Evolutionary conservation across 1,139 yeast genomes (phyloP).

Genomic region (Sugiyamaella castrensis): DNA sequence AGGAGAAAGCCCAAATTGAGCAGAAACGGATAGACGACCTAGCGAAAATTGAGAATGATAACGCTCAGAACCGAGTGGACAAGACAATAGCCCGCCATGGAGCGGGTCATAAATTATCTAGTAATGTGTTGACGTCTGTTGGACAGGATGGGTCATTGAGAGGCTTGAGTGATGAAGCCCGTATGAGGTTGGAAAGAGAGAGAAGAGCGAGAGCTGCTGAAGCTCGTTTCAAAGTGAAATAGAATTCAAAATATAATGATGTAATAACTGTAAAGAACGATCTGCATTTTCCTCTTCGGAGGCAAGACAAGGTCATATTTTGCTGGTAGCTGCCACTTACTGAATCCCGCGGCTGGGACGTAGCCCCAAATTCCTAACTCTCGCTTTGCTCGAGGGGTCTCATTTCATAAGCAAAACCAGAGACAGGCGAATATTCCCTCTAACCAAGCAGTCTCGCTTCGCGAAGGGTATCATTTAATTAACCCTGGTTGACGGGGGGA

Average conservation of each 20-base stretch:
- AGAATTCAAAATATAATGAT: background rate
- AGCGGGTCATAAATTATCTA: conserved; percentile 39
- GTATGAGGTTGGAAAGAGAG: conserved; percentile 78
- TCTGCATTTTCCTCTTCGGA: too few species aligned
- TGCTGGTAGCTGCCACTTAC: too few species aligned
- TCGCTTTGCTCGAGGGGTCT: too few species aligned
- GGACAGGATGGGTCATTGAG: conserved; percentile 26
- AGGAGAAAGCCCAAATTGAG: conserved; percentile 30
- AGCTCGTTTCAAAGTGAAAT: conserved; percentile 55
- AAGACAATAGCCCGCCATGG: conserved; percentile 34
- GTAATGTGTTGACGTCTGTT: conserved; percentile 29
- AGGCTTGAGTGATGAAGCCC: conserved; percentile 63
- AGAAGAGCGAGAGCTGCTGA: conserved; percentile 97
- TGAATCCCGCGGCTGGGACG: too few species aligned
- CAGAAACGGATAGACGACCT: conserved; percentile 35
- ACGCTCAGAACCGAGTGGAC: conserved; percentile 32
- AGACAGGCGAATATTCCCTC: too few species aligned
- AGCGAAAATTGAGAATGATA: conserved; percentile 33
- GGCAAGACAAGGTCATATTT: too few species aligned
- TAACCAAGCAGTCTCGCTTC: too few species aligned
- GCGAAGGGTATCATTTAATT: too few species aligned
- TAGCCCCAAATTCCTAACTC: too few species aligned
- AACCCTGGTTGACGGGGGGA: too few species aligned
- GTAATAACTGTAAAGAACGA: background rate
- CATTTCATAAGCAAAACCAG: too few species aligned